phyloP scores from a whole-genome alignment of 1,139 yeast genomes.

The Pichia sp. region DNA sequence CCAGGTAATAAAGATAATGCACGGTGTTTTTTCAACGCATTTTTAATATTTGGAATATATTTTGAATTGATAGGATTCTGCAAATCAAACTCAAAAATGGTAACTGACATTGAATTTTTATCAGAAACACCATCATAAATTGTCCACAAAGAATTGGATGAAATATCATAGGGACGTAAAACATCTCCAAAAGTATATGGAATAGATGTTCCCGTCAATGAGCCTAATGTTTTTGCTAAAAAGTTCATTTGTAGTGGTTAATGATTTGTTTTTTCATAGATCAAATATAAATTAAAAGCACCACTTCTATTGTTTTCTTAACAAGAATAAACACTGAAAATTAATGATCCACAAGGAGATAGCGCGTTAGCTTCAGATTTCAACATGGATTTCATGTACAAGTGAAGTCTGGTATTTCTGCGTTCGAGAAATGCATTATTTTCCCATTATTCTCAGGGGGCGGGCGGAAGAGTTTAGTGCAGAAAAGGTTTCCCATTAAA shows the following conservation, averaged over 20 bases:
- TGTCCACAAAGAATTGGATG: slow-evolving; percentile 30
- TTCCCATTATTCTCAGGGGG: too few species aligned
- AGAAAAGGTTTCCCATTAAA: too few species aligned
- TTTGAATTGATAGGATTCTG: slow-evolving; percentile 35
- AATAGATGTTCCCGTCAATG: slow-evolving; percentile 48
- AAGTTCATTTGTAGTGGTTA: slow-evolving; percentile 43
- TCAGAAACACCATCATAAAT: slow-evolving; percentile 36
- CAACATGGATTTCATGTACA: too few species aligned
- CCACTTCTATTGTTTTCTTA: too few species aligned
- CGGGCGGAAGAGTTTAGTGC: too few species aligned
- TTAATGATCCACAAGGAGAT: too few species aligned
- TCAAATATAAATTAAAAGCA: too few species aligned
- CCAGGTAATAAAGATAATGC: slow-evolving; percentile 69
- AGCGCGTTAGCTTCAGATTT: too few species aligned
- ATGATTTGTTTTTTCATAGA: too few species aligned
- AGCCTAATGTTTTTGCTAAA: slow-evolving; percentile 48
- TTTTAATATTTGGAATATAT: slow-evolving; percentile 47
- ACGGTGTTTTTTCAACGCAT: slow-evolving; percentile 60
- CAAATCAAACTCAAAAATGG: slow-evolving; percentile 61
- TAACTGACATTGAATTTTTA: slow-evolving; percentile 38
- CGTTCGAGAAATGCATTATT: too few species aligned
- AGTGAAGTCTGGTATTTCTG: too few species aligned
- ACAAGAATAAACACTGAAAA: too few species aligned
- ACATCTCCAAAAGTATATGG: slow-evolving; percentile 53
- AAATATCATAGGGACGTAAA: slow-evolving; percentile 20